phyloP scores from a whole-genome alignment of 495 filamentous ascomycete genomes.

The Neurospora sp. region DNA sequence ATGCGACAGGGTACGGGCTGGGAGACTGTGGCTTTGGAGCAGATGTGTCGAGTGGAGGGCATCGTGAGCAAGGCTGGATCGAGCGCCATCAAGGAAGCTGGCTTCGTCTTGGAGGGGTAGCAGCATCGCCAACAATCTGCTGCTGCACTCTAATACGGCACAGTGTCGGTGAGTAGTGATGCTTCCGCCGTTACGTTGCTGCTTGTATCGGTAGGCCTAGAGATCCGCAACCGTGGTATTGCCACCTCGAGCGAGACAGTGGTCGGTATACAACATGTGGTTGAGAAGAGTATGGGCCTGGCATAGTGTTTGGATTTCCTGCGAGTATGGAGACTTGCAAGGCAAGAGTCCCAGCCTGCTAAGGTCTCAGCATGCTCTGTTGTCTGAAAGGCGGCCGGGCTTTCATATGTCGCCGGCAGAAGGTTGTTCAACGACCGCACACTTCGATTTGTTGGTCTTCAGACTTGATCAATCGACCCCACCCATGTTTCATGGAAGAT shows the following conservation, averaged over 20 bases:
- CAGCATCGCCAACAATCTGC: too few relatives aligned
- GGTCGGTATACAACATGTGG: too few relatives aligned
- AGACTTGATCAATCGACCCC: not conserved
- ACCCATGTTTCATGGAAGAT: not conserved
- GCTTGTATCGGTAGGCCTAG: too few relatives aligned
- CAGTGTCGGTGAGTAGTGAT: too few relatives aligned
- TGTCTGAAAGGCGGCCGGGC: not conserved
- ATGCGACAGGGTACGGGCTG: not conserved
- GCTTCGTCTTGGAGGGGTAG: too few relatives aligned
- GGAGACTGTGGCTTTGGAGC: not conserved
- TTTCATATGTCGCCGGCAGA: not conserved
- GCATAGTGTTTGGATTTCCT: not conserved
- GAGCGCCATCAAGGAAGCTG: too few relatives aligned
- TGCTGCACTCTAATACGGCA: too few relatives aligned
- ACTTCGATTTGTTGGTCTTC: not conserved
- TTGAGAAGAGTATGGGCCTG: not conserved
- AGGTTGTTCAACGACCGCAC: not conserved
- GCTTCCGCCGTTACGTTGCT: too few relatives aligned
- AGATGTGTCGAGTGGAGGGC: not conserved
- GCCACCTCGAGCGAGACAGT: not conserved
- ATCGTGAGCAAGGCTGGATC: not conserved
- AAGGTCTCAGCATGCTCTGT: not conserved
- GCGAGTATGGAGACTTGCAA: not conserved
- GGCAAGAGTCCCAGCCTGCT: not conserved
- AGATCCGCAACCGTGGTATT: too few relatives aligned